These are phyloP conservation scores for Fusarium temperatum DNA, from an alignment of 2,329 filamentous ascomycete genomes.

Conservation along the genomic window DNA sequence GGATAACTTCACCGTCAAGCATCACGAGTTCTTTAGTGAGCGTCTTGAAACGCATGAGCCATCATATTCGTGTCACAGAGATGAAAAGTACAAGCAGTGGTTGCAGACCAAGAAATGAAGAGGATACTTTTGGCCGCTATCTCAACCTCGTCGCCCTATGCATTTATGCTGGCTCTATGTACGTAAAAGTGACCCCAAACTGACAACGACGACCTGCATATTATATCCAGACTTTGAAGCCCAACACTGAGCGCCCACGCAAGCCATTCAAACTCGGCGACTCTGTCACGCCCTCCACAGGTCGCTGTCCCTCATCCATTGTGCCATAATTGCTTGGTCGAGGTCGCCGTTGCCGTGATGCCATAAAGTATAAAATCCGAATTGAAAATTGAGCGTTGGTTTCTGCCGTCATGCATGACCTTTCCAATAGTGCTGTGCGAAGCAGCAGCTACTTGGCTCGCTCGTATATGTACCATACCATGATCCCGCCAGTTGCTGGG, in stretches of 20 bases:
- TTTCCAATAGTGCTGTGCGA: constrained; percentile 31
- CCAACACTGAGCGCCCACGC: constrained; percentile 2
- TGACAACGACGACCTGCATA: constrained; percentile 30
- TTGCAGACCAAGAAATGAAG: constrained; percentile 23
- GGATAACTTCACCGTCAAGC: background rate
- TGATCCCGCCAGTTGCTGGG: constrained; percentile 21
- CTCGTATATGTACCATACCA: constrained; percentile 34
- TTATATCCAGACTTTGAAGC: constrained; percentile 37
- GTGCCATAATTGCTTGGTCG: background rate
- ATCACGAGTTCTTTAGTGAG: background rate
- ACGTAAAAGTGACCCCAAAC: constrained; percentile 30
- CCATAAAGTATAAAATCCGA: constrained; percentile 27
- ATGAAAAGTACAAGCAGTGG: constrained; percentile 14
- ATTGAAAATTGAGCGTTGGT: constrained; percentile 32
- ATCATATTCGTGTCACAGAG: background rate
- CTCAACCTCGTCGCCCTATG: background rate
- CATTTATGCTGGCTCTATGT: constrained; percentile 36
- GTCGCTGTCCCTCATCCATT: background rate
- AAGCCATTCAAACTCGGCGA: constrained; percentile 4
- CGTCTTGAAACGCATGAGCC: background rate
- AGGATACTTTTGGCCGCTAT: constrained; percentile 31
- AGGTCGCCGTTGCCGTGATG: constrained; percentile 30
- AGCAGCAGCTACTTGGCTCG: constrained; percentile 15
- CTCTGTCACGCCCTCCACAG: background rate
- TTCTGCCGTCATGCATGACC: constrained; percentile 32